Percentiles rank a stretch among this genome's conserved stretches.
These are phyloP conservation scores for Coemansia sp. DNA, from an alignment of 192 early-diverging fungal species.

Conservation along the genomic window DNA sequence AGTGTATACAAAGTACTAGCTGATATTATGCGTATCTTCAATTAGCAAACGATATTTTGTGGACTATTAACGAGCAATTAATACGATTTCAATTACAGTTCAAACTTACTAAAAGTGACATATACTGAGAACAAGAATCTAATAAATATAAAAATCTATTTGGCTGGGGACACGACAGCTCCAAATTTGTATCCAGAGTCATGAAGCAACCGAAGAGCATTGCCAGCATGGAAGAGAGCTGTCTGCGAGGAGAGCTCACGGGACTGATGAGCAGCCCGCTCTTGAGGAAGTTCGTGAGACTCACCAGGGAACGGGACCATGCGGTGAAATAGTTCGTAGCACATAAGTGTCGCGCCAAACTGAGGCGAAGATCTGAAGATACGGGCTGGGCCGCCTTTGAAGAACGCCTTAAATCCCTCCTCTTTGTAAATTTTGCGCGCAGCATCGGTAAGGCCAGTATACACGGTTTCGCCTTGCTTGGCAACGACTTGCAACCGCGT, in stretches of 20 bases:
- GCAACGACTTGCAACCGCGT: constrained; percentile 95
- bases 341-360: constrained; percentile 94
- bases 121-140: background rate
- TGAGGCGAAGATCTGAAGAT: constrained; percentile 95
- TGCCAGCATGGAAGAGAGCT: constrained; percentile 43
- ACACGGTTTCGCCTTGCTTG: constrained; percentile 80
- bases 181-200: constrained; percentile 52
- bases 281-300: constrained; percentile 22
- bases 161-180: background rate
- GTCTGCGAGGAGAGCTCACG: constrained; percentile 42
- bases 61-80: no score
- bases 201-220: constrained; percentile 45
- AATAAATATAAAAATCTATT: background rate
- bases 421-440: constrained; percentile 82
- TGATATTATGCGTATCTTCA: no score
- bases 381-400: constrained; percentile 93
- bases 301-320: constrained; percentile 58
- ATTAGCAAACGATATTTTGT: no score
- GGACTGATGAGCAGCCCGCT: constrained; percentile 16
- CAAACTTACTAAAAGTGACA: background rate
- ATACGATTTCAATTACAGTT: no score
- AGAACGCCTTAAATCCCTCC: constrained; percentile 94
- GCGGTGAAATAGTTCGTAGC: constrained; percentile 86
- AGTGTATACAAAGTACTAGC: background rate
- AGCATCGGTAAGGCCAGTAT: constrained; percentile 83